Conservation (phyloP, 345 rosid species). For the Populus ilicifolia region DNA sequence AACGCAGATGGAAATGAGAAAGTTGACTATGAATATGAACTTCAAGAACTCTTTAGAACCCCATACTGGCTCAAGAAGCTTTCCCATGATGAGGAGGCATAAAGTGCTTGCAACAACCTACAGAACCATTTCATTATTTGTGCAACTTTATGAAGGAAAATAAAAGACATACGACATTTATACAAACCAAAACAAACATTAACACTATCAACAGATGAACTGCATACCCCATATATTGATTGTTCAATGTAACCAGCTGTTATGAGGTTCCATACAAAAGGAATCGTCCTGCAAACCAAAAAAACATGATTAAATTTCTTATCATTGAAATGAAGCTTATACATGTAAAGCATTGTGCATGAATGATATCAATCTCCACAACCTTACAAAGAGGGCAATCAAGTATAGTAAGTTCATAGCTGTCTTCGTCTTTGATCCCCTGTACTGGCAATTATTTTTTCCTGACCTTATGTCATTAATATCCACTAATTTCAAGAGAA, state of each 20-base stretch:
- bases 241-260: slow-evolving; percentile 91
- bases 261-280: slow-evolving; percentile 93
- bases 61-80: slow-evolving; percentile 93
- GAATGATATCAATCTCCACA: neutral
- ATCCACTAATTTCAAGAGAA: neutral
- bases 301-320: neutral
- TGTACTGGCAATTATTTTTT: neutral
- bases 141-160: slow-evolving; percentile 2
- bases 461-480: neutral
- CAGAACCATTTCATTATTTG: slow-evolving; percentile 16
- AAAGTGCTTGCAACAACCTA: slow-evolving; percentile 66
- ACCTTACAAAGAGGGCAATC: neutral
- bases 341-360: neutral
- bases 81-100: slow-evolving; percentile 88
- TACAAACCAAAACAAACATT: neutral
- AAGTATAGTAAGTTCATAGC: neutral
- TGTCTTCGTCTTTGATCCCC: neutral
- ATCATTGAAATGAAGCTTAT: neutral
- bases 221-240: slow-evolving; percentile 75
- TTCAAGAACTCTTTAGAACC: slow-evolving; percentile 95
- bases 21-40: slow-evolving; percentile 79
- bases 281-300: slow-evolving; percentile 67
- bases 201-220: slow-evolving; percentile 1
- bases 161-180: neutral
- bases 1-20: slow-evolving; percentile 73